A percentile compares a stretch with the other conserved stretches of the same genome.
Conservation (phyloP, 2,329 filamentous ascomycete genomes). For the Fusarium keratoplasticum region DNA sequence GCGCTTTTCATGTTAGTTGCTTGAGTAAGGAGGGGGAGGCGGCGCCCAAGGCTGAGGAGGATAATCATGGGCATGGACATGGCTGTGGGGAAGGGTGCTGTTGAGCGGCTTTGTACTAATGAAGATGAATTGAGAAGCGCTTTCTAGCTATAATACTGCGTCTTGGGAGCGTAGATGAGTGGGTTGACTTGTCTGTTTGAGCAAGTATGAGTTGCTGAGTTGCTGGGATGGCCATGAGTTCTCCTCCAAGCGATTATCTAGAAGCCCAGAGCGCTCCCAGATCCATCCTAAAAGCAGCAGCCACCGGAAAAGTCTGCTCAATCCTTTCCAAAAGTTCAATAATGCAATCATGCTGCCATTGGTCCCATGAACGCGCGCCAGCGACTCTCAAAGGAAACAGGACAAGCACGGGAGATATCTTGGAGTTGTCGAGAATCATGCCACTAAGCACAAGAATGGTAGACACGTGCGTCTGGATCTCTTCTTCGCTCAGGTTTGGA, state of each 20-base stretch:
- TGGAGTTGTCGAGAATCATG: slow-evolving; percentile 28
- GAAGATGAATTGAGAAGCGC: not conserved
- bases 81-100: slow-evolving; percentile 29
- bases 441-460: slow-evolving; percentile 39
- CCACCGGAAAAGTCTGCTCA: slow-evolving; percentile 42
- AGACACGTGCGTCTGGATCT: slow-evolving; percentile 39
- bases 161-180: not conserved
- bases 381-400: slow-evolving; percentile 51
- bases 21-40: slow-evolving; percentile 25
- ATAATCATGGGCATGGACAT: slow-evolving; percentile 31
- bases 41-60: slow-evolving; percentile 9
- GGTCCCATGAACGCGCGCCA: slow-evolving; percentile 44
- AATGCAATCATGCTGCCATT: slow-evolving; percentile 39
- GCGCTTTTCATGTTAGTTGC: slow-evolving; percentile 39
- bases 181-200: fast-evolving
- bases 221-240: not conserved
- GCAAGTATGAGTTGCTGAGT: not conserved
- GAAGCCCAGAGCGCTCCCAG: slow-evolving; percentile 36
- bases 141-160: not conserved
- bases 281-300: slow-evolving; percentile 39
- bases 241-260: not conserved
- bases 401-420: slow-evolving; percentile 48
- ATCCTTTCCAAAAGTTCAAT: slow-evolving; percentile 30
- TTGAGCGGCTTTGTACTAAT: not conserved
- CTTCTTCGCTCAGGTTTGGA: slow-evolving; percentile 33